Conservation (phyloP, 176 grass and related monocot species). For the Cymbopogon citratus region DNA sequence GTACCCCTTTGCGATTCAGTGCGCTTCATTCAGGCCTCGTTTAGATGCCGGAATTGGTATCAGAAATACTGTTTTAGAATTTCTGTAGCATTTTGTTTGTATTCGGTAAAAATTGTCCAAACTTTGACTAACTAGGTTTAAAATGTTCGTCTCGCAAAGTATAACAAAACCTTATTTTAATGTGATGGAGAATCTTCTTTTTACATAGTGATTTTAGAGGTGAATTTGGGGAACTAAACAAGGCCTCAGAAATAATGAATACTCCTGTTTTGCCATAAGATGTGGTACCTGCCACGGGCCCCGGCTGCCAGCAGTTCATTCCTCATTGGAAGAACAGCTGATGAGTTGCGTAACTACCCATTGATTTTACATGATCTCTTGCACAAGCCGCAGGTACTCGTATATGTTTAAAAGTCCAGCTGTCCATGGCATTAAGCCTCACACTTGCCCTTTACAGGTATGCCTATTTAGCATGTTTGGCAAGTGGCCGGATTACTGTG, state of each 20-base stretch:
- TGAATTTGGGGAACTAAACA: no score
- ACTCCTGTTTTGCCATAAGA: not conserved
- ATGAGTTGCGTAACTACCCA: not conserved
- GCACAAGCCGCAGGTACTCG: no score
- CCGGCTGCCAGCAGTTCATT: not conserved
- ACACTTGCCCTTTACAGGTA: conserved; percentile 17
- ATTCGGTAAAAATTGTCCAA: no score
- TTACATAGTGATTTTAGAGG: no score
- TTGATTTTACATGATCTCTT: not conserved
- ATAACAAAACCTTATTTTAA: no score
- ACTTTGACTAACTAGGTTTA: no score
- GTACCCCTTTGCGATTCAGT: not conserved
- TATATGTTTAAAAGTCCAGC: not conserved
- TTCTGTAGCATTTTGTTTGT: no score
- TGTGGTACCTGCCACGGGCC: not conserved
- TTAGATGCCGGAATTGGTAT: no score
- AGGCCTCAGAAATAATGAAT: conserved; percentile 14
- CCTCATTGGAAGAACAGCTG: not conserved
- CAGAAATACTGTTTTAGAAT: no score
- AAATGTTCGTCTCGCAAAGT: no score
- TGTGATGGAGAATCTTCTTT: no score
- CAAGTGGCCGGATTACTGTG: conserved; percentile 9
- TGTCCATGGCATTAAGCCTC: conserved; percentile 10
- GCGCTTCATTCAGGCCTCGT: not conserved
- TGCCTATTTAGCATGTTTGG: not conserved